Evolutionary conservation across 23 red algal genomes (phyloP).

Genomic region (Gracilaria vermiculophylla): DNA sequence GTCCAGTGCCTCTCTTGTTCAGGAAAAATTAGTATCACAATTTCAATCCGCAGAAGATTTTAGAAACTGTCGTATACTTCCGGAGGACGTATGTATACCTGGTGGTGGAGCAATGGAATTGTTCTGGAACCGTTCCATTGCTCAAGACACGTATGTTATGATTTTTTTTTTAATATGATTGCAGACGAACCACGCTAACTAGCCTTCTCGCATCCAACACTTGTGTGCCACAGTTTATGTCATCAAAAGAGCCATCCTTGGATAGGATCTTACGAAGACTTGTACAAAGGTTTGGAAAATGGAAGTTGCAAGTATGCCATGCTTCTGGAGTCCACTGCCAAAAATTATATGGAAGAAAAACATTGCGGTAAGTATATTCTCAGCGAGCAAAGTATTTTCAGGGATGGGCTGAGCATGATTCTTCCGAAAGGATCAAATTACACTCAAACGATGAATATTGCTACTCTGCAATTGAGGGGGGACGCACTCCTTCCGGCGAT

Average conservation of each 20-base stretch:
- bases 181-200: background rate
- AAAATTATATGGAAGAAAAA: background rate
- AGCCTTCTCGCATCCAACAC: too few species aligned
- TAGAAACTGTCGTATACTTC: conserved; percentile 11
- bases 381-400: background rate
- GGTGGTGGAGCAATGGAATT: conserved; percentile 13
- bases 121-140: conserved; percentile 41
- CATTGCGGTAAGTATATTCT: background rate
- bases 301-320: background rate
- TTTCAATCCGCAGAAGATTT: conserved; percentile 14
- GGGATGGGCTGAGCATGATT: background rate
- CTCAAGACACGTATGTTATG: too few species aligned
- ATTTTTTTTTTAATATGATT: background rate
- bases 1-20: conserved; percentile 30
- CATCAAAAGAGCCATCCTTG: background rate
- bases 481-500: too few species aligned
- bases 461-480: too few species aligned
- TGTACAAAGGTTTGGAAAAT: background rate
- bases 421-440: background rate
- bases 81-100: conserved; percentile 40
- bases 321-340: background rate
- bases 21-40: background rate
- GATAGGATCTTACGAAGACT: background rate
- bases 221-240: background rate
- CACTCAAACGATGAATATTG: background rate